Evolutionary conservation across 257 asterid species (phyloP), one percentile per base, ranked within the genome.

Genomic region (Solanum chmielewskii): DNA sequence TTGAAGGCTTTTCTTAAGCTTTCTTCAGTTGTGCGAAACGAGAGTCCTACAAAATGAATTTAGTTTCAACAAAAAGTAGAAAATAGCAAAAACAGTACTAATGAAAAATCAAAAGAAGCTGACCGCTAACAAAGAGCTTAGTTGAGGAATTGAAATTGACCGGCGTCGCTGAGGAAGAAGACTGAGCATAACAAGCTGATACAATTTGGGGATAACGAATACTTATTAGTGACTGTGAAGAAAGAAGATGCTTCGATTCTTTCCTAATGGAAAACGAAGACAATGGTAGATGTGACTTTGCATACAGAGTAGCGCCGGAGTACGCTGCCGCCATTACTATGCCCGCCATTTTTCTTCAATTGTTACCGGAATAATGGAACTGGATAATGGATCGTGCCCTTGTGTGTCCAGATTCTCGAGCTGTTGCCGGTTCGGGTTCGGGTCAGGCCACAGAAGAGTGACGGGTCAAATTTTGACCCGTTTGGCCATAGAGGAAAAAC

Each of bases 21-120:
- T 86, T 94, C 95, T 88, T 96, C 94, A 15, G 98, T 95, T 14
- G 98, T 96, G 49, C 95, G 91, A 87, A 96, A 96, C 9, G 99
- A 96, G 60, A 96, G 94, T 90, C 99, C 99, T 96, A 87, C 44
- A 84, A 86, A 86, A 52, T 11, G 33, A 86, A 35, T 35, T 70
- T 31, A 33, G 16, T n/a, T 77, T 84, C 82, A 21, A 37, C 60
- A 49, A 25, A 69, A 62, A 10, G 52, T 37, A 25, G 41, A 41
- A 70, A 83, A 16, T 21, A 60, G 33, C 2, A 27, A 47, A 76
- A 83, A 27, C 15, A 35, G 39, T 9, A 83, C 62, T 52, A 18
- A 37, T 2, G 75, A 39, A n/a, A 25, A 73, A 21, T 1, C 4
- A 44, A 59, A 66, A 1, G 16, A 41, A 42, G 7, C 91, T 11